Evolutionary conservation across 1,284 basidiomycete species (phyloP).

Genomic region (Cryptococcus amylolentus): DNA sequence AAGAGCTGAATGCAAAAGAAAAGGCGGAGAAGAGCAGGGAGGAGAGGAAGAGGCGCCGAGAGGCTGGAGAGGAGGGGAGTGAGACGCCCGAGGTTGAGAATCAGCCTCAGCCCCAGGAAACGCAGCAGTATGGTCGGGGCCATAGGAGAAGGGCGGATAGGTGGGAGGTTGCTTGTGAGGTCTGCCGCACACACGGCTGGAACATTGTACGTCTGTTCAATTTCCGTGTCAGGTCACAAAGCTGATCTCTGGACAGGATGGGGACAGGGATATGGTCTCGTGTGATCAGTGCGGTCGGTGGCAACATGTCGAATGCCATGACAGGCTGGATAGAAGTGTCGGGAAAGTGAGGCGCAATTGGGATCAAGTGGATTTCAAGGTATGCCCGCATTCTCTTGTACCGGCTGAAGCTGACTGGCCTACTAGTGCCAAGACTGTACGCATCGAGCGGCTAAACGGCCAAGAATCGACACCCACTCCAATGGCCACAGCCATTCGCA

Average conservation of each 20-base stretch:
- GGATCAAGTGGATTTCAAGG: conserved; percentile 48
- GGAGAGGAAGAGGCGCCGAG: conserved; percentile 35
- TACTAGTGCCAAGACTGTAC: conserved; percentile 39
- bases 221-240: background rate
- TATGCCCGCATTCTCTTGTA: conserved; percentile 7
- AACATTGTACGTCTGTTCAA: conserved; percentile 44
- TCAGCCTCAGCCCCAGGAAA: background rate
- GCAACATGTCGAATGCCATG: conserved; percentile 50
- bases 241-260: conserved; percentile 36
- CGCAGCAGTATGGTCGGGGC: background rate
- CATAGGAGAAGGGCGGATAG: conserved; percentile 17
- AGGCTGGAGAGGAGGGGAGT: conserved; percentile 5
- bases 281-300: conserved; percentile 56
- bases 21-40: conserved; percentile 44
- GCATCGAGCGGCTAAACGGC: conserved; percentile 24
- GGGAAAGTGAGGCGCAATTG: conserved; percentile 42
- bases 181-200: conserved; percentile 52
- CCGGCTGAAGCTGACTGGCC: background rate
- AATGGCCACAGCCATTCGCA: background rate
- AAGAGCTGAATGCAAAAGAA: conserved; percentile 38
- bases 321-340: conserved; percentile 34
- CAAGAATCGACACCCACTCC: conserved; percentile 7
- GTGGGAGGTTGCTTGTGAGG: conserved; percentile 55
- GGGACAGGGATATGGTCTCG: conserved; percentile 51
- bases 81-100: background rate